Conservation (phyloP, 345 rosid genomes). For the Sonneratia alba region DNA sequence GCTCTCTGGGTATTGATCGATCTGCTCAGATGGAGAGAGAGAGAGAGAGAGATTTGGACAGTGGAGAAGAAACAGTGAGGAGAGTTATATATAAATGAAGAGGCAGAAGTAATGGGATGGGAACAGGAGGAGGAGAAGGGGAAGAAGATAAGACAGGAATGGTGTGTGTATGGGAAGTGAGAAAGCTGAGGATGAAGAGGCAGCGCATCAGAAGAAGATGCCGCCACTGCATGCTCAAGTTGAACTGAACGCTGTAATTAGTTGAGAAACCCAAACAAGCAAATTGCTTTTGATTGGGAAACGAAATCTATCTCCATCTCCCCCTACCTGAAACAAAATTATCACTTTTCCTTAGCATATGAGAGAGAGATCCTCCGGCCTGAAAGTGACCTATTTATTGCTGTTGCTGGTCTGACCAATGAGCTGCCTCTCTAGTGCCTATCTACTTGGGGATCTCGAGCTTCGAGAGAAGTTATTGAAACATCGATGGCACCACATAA, state of each 20-base stretch:
- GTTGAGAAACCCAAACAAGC: background rate
- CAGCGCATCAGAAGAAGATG: conserved; percentile 22
- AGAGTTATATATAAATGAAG: background rate
- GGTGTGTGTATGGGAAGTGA: background rate
- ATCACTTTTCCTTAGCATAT: no score
- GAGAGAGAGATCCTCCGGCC: no score
- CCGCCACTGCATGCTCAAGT: conserved; percentile 30
- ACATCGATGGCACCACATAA: no score
- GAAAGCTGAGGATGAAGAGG: conserved; percentile 23
- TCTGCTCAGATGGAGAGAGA: background rate
- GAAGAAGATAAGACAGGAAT: background rate
- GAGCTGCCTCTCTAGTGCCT: no score
- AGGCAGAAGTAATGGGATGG: conserved; percentile 55
- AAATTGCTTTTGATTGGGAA: conserved; percentile 8
- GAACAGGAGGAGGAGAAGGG: conserved; percentile 29
- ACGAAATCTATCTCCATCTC: conserved; percentile 12
- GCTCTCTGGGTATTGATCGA: background rate
- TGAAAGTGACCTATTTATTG: no score
- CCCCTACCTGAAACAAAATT: no score
- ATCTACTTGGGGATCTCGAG: no score
- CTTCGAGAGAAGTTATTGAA: no score
- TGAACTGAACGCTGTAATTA: conserved; percentile 13
- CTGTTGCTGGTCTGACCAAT: no score
- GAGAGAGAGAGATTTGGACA: no score
- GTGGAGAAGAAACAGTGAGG: no score